Evolutionary conservation across 1,284 basidiomycete genomes (phyloP), one percentile per base, ranked within the genome.

Genomic region (Pseudozyma sp.): DNA sequence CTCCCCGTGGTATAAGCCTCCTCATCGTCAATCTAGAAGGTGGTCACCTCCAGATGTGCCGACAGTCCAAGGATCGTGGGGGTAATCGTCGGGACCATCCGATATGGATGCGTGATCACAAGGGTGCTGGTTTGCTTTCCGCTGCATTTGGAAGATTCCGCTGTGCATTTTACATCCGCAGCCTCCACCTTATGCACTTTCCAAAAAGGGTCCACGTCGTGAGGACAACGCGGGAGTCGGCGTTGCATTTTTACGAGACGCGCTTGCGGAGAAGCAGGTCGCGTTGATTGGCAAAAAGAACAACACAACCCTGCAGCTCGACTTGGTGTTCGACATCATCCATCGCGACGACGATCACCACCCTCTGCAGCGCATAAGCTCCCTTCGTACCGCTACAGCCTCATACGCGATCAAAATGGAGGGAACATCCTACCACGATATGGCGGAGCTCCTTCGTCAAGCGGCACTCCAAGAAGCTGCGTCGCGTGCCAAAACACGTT

Each of bases 391-490:
- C 13, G 5, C 40, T 42, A 10, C 40, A 16, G 7, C 40, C 40
- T 24, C 24, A 24, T 24, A 24, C 24, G 1, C 24, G 24, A 24
- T 24, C 48, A 57, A 45, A 19, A 68, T 73, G 70, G 49, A 64
- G 34, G 54, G 54, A 1, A 61, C 65, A n/a, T 5, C 60, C 5
- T 53, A 51, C 50, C 49, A 54, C 49, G 53, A 64, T 11, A 53
- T 73, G 56, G 64, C 70, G 11, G 65, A 68, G 54, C 34, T 73
- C 3, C 49, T 73, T 14, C 70, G 65, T 34, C 56, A 68, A 31
- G 49, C 65, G 9, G 65, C 61, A 16, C 54, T 73, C 6, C 47
- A 68, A 51, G 64, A 73, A 54, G 70, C 70, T 31, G 53, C 61
- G 43, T 48, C 57, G 55, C 65, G 70, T n/a, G 46, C 60, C 35